Conservation (phyloP, 2,329 filamentous ascomycete species). For the Diaporthe nobilis region DNA sequence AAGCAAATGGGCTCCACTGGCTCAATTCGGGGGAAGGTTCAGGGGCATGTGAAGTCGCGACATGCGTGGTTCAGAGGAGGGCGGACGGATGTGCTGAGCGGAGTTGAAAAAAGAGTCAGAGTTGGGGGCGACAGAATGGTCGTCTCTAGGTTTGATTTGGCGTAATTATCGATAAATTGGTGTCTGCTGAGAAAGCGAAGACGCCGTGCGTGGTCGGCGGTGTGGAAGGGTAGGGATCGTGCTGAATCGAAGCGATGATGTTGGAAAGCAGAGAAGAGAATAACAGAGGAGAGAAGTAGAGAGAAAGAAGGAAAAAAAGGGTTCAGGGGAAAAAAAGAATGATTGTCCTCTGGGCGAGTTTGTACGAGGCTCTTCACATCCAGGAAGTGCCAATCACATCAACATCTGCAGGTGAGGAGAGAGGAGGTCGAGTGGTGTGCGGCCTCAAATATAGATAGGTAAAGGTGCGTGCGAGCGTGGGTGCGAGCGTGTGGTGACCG, state of each 20-base stretch:
- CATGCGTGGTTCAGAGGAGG: conserved; percentile 35
- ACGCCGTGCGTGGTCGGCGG: conserved; percentile 35
- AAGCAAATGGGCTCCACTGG: conserved; percentile 35
- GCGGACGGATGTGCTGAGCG: conserved; percentile 7
- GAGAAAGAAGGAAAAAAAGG: not conserved
- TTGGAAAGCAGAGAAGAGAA: conserved; percentile 15
- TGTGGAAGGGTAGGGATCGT: conserved; percentile 33
- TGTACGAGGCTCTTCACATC: conserved; percentile 36
- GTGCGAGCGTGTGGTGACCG: conserved; percentile 20
- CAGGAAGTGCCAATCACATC: conserved; percentile 40
- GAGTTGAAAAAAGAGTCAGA: conserved; percentile 18
- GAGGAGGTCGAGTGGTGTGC: conserved; percentile 36
- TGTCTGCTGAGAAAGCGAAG: conserved; percentile 30
- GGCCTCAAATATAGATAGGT: conserved; percentile 38
- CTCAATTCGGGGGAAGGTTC: conserved; percentile 39
- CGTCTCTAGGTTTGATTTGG: conserved; percentile 34
- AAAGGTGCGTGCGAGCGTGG: conserved; percentile 31
- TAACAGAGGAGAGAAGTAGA: not conserved
- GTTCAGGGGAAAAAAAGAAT: conserved; percentile 33
- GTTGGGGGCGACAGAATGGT: conserved; percentile 26
- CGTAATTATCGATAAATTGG: conserved; percentile 40
- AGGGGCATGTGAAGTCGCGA: conserved; percentile 37
- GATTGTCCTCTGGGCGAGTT: conserved; percentile 35
- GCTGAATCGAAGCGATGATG: conserved; percentile 31
- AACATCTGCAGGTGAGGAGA: conserved; percentile 30